Evolutionary conservation across 345 rosid species (phyloP), one percentile per base, ranked within the genome.

Genomic region (Acer yangbiense): DNA sequence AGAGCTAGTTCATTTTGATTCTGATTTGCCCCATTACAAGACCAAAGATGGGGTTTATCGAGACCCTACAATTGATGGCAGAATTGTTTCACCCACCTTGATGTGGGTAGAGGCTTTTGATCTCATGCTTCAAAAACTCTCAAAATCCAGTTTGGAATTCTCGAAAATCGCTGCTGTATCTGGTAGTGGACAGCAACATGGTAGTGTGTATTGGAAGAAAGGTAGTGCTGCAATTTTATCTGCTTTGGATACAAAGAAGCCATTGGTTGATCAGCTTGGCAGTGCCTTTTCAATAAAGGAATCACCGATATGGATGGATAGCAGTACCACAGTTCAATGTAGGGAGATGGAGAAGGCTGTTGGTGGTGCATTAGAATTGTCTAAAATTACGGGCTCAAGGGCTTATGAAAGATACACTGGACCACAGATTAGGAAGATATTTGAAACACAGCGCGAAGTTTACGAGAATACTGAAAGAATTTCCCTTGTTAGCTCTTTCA

Each of bases 71-170:
- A 86, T 76, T 39, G 88, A 77, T 29, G 97, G 97, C 14, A 88
- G 89, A 82, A 94, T 96, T 65, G 97, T 92, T 72, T 94, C 99
- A 27, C 99, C 99, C 73, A 94, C 98, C n/a, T 74, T 92, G 71
- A 90, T 96, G 98, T 96, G 98, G 99, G 90, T 94, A 10, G 99
- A 96, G 77, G 98, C 99, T 82, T 83, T 94, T 65, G 99, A 96
- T 81, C 89, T 94, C 75, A 85, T 92, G 76, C 88, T 96, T 69
- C 80, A 88, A 46, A 91, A 85, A 77, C 92, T 96, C 29, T 72
- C 81, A 2, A 80, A 84, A 12, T 82, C 94, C 0, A 79, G 83
- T 68, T 80, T 96, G 78, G 93, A 94, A 79, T 92, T 96, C 69
- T 83, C 78, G 21, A 94, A 90, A 76, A 77, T 96, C 27, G 78